phyloP scores from a whole-genome alignment of 169 alveolate species.

The Amoebophrya sp. region DNA sequence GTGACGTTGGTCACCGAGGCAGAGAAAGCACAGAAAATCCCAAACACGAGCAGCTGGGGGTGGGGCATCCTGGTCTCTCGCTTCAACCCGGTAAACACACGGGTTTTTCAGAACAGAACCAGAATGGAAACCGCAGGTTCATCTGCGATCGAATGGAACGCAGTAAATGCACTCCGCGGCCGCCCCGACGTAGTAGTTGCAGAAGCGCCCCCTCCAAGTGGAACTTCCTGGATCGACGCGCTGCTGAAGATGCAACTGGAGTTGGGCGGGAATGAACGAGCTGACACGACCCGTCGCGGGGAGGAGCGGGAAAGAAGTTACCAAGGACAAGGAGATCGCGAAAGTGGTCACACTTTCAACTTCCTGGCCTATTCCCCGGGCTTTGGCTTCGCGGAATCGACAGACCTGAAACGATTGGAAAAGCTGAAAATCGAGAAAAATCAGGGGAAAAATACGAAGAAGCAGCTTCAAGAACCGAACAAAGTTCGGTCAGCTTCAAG shows the following conservation, averaged over 20 bases:
- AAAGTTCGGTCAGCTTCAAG: too few species aligned
- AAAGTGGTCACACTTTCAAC: too few species aligned
- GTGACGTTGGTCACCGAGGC: background rate
- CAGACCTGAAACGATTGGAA: background rate
- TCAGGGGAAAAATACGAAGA: background rate
- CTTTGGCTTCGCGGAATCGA: background rate
- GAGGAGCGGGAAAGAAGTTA: too few species aligned
- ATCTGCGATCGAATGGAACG: too few species aligned
- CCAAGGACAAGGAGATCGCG: too few species aligned
- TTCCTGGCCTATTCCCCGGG: background rate
- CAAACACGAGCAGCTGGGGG: background rate
- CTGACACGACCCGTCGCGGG: too few species aligned
- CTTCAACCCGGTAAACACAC: background rate
- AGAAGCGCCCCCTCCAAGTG: too few species aligned
- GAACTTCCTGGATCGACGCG: too few species aligned
- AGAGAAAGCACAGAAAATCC: background rate
- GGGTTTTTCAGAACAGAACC: background rate
- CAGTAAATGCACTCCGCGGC: too few species aligned
- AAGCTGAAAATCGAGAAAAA: background rate
- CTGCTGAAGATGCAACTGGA: background rate
- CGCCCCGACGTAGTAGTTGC: too few species aligned
- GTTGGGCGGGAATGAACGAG: background rate
- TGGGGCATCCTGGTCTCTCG: background rate
- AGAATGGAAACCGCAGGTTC: background rate
- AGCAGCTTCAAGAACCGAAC: too few species aligned